phyloP scores from a whole-genome alignment of 1,139 yeast species.

The Protomyces arabidopsidicola region DNA sequence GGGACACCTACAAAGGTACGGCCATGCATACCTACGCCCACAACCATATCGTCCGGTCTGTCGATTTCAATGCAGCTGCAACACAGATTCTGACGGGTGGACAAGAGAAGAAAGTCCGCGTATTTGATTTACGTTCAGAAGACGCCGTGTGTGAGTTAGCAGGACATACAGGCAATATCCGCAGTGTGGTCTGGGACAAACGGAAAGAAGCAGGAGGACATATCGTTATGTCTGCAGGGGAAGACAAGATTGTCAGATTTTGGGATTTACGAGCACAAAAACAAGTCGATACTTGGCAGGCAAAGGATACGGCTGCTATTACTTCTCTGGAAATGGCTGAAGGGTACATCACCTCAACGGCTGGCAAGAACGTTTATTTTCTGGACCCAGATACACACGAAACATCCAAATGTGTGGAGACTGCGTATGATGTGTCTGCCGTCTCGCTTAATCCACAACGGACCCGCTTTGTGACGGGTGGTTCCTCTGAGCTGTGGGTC shows the following conservation, averaged over 20 bases:
- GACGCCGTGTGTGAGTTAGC: constrained; percentile 28
- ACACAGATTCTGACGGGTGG: constrained; percentile 33
- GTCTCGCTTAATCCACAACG: constrained; percentile 36
- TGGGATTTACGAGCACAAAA: constrained; percentile 37
- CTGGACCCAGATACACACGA: constrained; percentile 34
- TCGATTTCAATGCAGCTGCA: constrained; percentile 31
- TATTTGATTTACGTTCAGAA: constrained; percentile 32
- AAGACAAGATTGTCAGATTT: constrained; percentile 38
- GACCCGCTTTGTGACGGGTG: constrained; percentile 39
- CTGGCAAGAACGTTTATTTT: constrained; percentile 36
- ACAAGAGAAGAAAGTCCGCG: constrained; percentile 33
- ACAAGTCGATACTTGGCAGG: constrained; percentile 22
- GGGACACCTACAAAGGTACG: constrained; percentile 39
- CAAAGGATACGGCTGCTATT: constrained; percentile 6
- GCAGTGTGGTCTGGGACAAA: constrained; percentile 33
- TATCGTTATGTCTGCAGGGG: constrained; percentile 36
- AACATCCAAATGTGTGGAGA: constrained; percentile 34
- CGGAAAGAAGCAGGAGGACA: constrained; percentile 22
- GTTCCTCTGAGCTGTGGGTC: constrained; percentile 40
- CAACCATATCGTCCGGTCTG: constrained; percentile 40
- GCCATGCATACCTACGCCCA: constrained; percentile 37
- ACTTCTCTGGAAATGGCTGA: constrained; percentile 28
- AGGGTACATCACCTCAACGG: constrained; percentile 36
- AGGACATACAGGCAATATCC: constrained; percentile 32
- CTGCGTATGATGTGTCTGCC: constrained; percentile 39